These are phyloP conservation scores for Calonectria hongkongensis DNA, from an alignment of 2,329 filamentous ascomycete species.

Conservation along the genomic window DNA sequence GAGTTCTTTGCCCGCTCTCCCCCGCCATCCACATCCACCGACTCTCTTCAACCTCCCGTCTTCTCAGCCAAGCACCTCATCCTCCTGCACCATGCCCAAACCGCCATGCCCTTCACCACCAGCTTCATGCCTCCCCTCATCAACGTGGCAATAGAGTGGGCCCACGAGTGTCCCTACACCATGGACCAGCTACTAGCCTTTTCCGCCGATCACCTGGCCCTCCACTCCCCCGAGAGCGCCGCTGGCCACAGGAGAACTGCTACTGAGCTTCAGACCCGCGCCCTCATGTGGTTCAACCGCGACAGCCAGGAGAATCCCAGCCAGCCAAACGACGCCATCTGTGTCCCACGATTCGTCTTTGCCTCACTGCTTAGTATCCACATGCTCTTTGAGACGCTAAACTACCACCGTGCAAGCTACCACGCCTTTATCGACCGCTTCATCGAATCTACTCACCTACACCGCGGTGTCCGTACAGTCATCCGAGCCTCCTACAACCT, in stretches of 20 bases:
- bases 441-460: conserved; percentile 63
- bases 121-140: conserved; percentile 52
- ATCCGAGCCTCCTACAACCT: conserved; percentile 59
- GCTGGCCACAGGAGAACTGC: conserved; percentile 58
- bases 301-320: conserved; percentile 53
- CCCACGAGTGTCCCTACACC: conserved; percentile 63
- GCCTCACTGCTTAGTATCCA: conserved; percentile 66
- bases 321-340: conserved; percentile 49
- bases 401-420: conserved; percentile 61
- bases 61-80: conserved; percentile 63
- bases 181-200: conserved; percentile 69
- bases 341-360: conserved; percentile 67
- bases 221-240: conserved; percentile 46
- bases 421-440: conserved; percentile 64
- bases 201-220: conserved; percentile 63
- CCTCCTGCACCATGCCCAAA: conserved; percentile 62
- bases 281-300: conserved; percentile 62
- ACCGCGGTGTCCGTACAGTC: conserved; percentile 64
- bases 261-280: conserved; percentile 67
- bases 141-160: conserved; percentile 58
- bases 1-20: conserved; percentile 47
- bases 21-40: conserved; percentile 41
- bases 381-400: conserved; percentile 68
- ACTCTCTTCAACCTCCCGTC: conserved; percentile 43
- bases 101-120: conserved; percentile 50